phyloP scores from a whole-genome alignment of 768 basidiomycete genomes.

The Macrocybe gigantea region DNA sequence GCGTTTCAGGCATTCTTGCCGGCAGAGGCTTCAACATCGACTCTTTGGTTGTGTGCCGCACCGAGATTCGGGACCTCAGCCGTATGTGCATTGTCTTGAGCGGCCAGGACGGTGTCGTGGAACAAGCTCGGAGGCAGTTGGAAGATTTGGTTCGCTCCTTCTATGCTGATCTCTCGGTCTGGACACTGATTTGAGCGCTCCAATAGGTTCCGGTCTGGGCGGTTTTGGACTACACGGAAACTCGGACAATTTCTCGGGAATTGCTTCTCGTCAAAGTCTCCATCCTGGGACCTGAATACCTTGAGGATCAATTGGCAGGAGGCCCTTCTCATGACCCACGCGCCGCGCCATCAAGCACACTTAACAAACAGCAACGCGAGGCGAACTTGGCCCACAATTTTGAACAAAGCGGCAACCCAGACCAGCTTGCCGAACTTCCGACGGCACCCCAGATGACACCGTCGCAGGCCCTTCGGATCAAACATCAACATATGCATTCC shows the following conservation, averaged over 20 bases:
- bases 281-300: conserved; percentile 94
- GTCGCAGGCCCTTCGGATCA: conserved; percentile 82
- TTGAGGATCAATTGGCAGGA: conserved; percentile 84
- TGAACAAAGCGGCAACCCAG: conserved; percentile 49
- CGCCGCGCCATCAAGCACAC: conserved; percentile 20
- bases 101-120: conserved; percentile 96
- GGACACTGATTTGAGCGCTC: not conserved
- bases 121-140: conserved; percentile 92
- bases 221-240: conserved; percentile 95
- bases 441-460: conserved; percentile 49
- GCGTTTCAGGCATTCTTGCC: conserved; percentile 95
- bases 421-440: conserved; percentile 17
- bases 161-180: not conserved
- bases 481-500: conserved; percentile 87
- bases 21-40: conserved; percentile 98
- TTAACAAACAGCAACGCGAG: conserved; percentile 65
- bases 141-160: conserved; percentile 80
- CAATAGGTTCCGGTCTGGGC: conserved; percentile 97
- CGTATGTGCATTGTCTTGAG: conserved; percentile 97
- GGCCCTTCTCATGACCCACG: conserved; percentile 81
- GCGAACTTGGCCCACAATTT: conserved; percentile 70
- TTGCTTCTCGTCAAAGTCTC: conserved; percentile 94
- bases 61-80: conserved; percentile 93
- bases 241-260: conserved; percentile 86
- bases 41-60: conserved; percentile 95